Base-by-base conservation (phyloP, 2,329 filamentous ascomycete species). In the Neopestalotiopsis rosae region DNA sequence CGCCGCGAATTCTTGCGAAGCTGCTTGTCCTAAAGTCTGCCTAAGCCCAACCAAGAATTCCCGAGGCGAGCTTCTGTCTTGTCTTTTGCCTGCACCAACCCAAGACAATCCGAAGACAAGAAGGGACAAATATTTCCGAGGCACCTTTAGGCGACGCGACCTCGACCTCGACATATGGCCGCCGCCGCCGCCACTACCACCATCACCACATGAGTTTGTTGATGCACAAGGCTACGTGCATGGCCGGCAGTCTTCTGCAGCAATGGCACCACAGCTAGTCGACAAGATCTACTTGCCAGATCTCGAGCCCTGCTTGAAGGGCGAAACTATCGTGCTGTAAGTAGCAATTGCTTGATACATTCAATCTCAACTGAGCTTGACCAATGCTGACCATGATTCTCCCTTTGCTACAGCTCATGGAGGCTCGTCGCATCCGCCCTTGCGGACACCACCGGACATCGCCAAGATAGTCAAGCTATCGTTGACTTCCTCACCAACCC, bases 271-370 rank as follows among this genome's bases (percentile, higher is more conserved):
- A 84, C 87, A 90, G 81, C 84, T 89, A 78, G 87, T 89, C 77
- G 91, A 92, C 83, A 84, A 85, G 78, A 86, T 88, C 79, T 96
- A 95, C 83, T 92, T 97, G 77, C 94, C 95, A 78, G 90, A 94
- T 78, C 87, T 98, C 81, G 92, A 94, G 81, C 90, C 92, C 79
- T 97, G 94, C 83, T 87, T 98, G 77, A 91, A 89, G 76, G 93
- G 94, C 82, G 91, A 95, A 80, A 88, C 89, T 76, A 88, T 92
- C 78, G 86, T 98, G 76, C 87, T 97, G 92, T 97, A 87, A 79
- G 91, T 86, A 71, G 66, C 67, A 7, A 52, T n/a, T n/a, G n/a
- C 49, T 45, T 57, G 62, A 40, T 65, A 65, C 56, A 68, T 68
- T 69, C 56, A 65, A 67, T 30, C 3, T n/a, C 30, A 65, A n/a